A percentile compares a stretch with the other conserved stretches of the same genome.
Evolutionary conservation across 768 basidiomycete species (phyloP).

Genomic region (Trametes punicea): DNA sequence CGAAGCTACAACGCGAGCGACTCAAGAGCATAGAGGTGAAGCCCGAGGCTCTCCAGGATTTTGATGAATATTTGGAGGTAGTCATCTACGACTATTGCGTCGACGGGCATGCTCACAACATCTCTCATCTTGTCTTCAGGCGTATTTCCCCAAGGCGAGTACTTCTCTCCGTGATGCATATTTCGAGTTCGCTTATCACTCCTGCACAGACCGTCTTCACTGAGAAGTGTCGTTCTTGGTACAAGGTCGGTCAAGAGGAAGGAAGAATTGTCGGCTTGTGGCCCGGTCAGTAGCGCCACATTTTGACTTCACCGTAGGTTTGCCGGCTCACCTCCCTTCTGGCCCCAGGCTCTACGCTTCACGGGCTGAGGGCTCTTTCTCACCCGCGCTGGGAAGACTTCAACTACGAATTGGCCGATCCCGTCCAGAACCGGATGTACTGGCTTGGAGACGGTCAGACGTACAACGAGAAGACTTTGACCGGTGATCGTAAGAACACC

Average conservation of each 20-base stretch:
- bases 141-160: constrained; percentile 45
- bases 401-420: constrained; percentile 45
- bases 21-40: constrained; percentile 61
- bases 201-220: constrained; percentile 53
- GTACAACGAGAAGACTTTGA: constrained; percentile 41
- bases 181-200: background rate
- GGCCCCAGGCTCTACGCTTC: constrained; percentile 46
- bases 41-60: constrained; percentile 56
- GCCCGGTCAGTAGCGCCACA: no score
- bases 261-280: constrained; percentile 54
- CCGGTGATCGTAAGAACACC: constrained; percentile 29
- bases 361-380: constrained; percentile 43
- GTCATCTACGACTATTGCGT: constrained; percentile 7
- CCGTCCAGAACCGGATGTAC: constrained; percentile 44
- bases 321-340: no score
- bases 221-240: constrained; percentile 59
- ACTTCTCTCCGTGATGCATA: background rate
- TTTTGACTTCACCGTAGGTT: no score
- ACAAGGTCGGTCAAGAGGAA: constrained; percentile 53
- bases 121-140: constrained; percentile 29
- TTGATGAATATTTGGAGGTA: constrained; percentile 58
- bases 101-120: background rate
- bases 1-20: constrained; percentile 61
- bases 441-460: constrained; percentile 62
- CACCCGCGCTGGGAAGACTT: constrained; percentile 65